These are phyloP conservation scores for Phaseolus lunatus DNA, from an alignment of 306 rosid species.

Conservation along the genomic window DNA sequence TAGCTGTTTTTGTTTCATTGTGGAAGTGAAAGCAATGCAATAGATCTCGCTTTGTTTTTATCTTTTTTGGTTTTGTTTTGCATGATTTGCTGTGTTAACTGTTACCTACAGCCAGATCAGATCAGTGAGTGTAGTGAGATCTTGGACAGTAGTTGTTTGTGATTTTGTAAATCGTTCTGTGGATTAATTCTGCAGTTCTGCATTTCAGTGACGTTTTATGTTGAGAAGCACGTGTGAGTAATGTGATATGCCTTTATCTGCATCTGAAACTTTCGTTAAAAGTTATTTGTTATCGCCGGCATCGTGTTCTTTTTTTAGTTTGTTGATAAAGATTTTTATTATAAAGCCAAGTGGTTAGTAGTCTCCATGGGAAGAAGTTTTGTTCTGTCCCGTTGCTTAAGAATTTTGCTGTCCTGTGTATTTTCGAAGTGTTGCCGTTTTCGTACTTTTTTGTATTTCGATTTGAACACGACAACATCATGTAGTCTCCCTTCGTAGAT, in stretches of 20 bases:
- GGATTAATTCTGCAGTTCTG: background rate
- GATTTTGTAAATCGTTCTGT: background rate
- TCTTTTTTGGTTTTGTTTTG: constrained; percentile 1
- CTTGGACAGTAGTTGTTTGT: background rate
- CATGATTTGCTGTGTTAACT: constrained; percentile 1
- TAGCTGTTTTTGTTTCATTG: background rate
- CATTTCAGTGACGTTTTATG: background rate
- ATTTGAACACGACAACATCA: background rate
- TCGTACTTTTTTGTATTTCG: background rate
- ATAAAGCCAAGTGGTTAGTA: background rate
- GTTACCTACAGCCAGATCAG: background rate
- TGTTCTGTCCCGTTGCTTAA: background rate
- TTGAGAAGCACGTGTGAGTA: background rate
- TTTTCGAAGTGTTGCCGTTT: background rate
- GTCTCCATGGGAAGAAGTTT: background rate
- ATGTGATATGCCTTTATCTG: background rate
- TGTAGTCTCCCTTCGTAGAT: background rate
- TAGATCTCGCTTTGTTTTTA: constrained; percentile 46
- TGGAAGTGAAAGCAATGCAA: constrained; percentile 26
- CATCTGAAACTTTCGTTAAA: constrained; percentile 8
- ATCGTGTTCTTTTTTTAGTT: background rate
- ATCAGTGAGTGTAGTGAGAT: background rate
- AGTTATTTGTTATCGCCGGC: background rate
- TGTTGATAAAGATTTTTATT: background rate
- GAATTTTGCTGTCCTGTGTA: background rate